Percentiles rank a stretch among this genome's conserved stretches.
Conservation (phyloP, 1,284 basidiomycete species). For the Taiwanofungus camphoratus region DNA sequence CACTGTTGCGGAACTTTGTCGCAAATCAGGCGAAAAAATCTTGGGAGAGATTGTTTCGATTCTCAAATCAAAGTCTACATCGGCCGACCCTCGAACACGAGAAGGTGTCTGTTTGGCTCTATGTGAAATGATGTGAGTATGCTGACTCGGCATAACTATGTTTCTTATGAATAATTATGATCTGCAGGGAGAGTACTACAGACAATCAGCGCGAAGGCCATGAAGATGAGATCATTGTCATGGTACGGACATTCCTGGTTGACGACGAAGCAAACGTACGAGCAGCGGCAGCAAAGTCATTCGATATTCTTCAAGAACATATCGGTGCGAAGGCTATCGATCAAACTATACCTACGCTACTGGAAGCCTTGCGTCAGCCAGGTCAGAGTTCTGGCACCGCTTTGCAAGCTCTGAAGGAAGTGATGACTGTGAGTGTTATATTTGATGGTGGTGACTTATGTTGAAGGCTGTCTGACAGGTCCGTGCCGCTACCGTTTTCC, state of each 20-base stretch:
- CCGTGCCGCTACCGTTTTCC: constrained; percentile 92
- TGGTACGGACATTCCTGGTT: constrained; percentile 83
- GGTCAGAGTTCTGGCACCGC: constrained; percentile 94
- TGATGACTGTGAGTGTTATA: constrained; percentile 73
- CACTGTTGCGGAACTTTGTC: constrained; percentile 85
- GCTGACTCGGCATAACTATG: not conserved
- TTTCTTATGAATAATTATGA: not conserved
- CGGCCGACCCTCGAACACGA: constrained; percentile 70
- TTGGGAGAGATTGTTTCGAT: constrained; percentile 82
- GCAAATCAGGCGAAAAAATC: constrained; percentile 94
- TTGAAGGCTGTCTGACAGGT: constrained; percentile 49
- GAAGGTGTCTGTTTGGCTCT: constrained; percentile 89
- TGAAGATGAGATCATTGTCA: constrained; percentile 85
- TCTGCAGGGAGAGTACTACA: constrained; percentile 71
- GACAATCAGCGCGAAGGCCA: constrained; percentile 86
- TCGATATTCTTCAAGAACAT: constrained; percentile 90
- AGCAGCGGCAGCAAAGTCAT: constrained; percentile 87
- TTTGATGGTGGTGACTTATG: too few species aligned
- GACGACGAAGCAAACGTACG: constrained; percentile 88
- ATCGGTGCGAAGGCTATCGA: constrained; percentile 92
- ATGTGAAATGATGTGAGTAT: constrained; percentile 79
- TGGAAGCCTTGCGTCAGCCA: constrained; percentile 89
- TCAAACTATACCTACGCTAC: constrained; percentile 91
- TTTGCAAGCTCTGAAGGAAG: constrained; percentile 87
- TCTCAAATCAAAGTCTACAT: constrained; percentile 65